Evolutionary conservation across 441 rosid genomes (phyloP), one percentile per base, ranked within the genome.

Genomic region (Cnidoscolus chayamansa): DNA sequence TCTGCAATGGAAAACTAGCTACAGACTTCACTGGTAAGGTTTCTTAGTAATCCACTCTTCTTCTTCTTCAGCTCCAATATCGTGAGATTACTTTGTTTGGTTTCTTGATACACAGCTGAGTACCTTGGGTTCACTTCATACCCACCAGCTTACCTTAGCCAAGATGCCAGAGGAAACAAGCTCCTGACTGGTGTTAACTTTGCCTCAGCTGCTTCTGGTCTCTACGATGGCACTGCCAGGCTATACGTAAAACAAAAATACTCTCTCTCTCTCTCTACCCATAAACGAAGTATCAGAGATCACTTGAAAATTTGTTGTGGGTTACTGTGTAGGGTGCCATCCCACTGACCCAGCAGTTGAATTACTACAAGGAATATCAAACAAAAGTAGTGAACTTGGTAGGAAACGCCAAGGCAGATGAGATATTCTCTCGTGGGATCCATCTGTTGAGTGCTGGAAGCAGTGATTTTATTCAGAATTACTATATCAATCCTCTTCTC

Each of bases 201-300:
- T 68, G 98, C 98, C 65, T 93, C 98, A 0, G 98, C 92, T 60
- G 89, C 92, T 77, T 95, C 97, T 61, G 99, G 99, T 61, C 84
- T 81, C 45, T 89, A 76, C 37, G 97, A 91, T 74, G 79, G 84
- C 10, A 95, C 99, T 47, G 83, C 99, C 31, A 78, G 76, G 65
- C 75, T 86, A 81, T 93, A 87, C 76, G 98, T 91, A 86, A 80
- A 25, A 25, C 25, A 25, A 56, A 66, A 54, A 40, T 13, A 17
- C 11, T 19, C 31, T 25, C 3, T 66, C 60, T 73, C 61, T 68
- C 51, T 53, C 7, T 3, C 53, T 13, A 62, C 45, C 4, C 10
- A 16, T 3, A 60, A 35, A 35, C 40, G 12, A 12, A 7, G 2
- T 13, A 68, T 12, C 64, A 2, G 0, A 37, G 43, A 31, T 62